Conservation (phyloP, 495 filamentous ascomycete species). For the Cercophora samala region DNA sequence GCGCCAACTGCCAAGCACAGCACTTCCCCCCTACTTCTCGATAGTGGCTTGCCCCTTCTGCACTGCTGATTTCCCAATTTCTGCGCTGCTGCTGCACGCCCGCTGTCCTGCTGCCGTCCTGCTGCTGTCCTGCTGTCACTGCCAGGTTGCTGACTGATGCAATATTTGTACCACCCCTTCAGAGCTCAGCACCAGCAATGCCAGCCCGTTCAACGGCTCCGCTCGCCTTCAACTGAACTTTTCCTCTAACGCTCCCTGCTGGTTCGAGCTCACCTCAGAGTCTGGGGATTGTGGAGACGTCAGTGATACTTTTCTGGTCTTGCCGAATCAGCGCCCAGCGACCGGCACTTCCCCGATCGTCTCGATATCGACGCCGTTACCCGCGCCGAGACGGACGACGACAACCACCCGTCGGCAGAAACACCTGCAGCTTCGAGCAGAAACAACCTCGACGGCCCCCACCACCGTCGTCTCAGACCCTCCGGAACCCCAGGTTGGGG, state of each 20-base stretch:
- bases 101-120: too few species aligned
- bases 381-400: neutral
- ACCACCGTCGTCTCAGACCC: constrained; percentile 14
- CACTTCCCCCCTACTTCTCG: neutral
- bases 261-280: constrained; percentile 26
- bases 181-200: constrained; percentile 27
- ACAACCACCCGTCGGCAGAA: neutral
- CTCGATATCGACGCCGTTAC: constrained; percentile 6
- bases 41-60: constrained; percentile 9
- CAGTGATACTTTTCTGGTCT: constrained; percentile 21
- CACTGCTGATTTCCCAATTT: constrained; percentile 1
- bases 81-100: constrained; percentile 9
- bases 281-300: constrained; percentile 23
- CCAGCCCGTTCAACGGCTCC: constrained; percentile 23
- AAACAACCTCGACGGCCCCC: constrained; percentile 7
- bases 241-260: constrained; percentile 28
- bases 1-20: neutral
- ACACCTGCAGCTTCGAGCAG: neutral
- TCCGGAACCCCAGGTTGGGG: constrained; percentile 10
- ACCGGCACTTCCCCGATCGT: constrained; percentile 15
- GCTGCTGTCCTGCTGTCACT: too few species aligned
- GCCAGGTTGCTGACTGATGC: constrained; percentile 25
- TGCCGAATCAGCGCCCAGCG: constrained; percentile 6
- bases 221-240: constrained; percentile 26
- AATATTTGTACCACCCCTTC: constrained; percentile 5